phyloP scores from a whole-genome alignment of 352 stramenopile genomes.

The Globisporangium megalacanthum region DNA sequence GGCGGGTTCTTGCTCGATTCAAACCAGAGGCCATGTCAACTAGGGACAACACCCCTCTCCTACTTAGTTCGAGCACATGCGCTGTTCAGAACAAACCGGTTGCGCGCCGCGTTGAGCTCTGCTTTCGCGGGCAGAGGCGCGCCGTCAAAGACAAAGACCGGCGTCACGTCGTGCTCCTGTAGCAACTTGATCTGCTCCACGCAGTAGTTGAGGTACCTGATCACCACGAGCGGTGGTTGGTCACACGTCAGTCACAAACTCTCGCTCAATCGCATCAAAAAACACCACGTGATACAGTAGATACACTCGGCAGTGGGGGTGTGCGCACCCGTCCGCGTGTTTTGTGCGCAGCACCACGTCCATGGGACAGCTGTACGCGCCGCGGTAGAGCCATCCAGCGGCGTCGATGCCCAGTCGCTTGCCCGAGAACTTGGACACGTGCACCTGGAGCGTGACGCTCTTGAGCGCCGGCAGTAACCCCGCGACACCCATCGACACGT shows the following conservation, averaged over 20 bases:
- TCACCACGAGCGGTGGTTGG: not conserved
- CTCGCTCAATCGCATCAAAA: not conserved
- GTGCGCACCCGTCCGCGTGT: slow-evolving; percentile 40
- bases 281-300: not conserved
- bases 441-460: slow-evolving; percentile 66
- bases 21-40: not conserved
- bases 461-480: slow-evolving; percentile 59
- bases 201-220: slow-evolving; percentile 82
- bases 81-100: slow-evolving; percentile 22
- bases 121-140: slow-evolving; percentile 86
- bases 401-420: slow-evolving; percentile 74
- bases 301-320: not conserved
- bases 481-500: slow-evolving; percentile 52
- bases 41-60: not conserved
- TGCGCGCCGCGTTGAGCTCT: slow-evolving; percentile 40
- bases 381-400: slow-evolving; percentile 86
- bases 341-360: slow-evolving; percentile 68
- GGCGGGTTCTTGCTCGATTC: slow-evolving; percentile 21
- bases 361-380: slow-evolving; percentile 79
- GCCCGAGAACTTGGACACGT: slow-evolving; percentile 72
- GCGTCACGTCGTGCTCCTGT: slow-evolving; percentile 73
- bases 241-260: not conserved
- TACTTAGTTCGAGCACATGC: not conserved
- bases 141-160: slow-evolving; percentile 94
- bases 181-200: slow-evolving; percentile 88